Evolutionary conservation across 768 basidiomycete species (phyloP).

Genomic region (Inosperma sp.): DNA sequence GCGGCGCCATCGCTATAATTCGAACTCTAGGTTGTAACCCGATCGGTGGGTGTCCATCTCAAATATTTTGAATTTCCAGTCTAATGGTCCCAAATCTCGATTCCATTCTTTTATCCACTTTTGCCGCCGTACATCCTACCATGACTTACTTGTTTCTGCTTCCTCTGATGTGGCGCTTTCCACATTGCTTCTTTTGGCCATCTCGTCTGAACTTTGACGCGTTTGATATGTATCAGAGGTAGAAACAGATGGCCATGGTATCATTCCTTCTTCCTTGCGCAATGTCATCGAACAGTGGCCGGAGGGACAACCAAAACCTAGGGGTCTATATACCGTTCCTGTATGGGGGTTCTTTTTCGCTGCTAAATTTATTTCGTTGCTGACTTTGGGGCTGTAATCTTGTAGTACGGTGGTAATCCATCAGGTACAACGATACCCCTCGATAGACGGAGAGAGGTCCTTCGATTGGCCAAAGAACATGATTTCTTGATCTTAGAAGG

Average conservation of each 20-base stretch:
- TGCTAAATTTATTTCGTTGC: neutral
- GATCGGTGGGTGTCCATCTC: constrained; percentile 51
- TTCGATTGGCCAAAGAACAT: constrained; percentile 66
- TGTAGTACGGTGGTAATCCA: constrained; percentile 88
- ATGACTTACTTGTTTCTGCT: too few species aligned
- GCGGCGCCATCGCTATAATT: constrained; percentile 66
- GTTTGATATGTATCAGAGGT: constrained; percentile 51
- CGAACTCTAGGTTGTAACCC: constrained; percentile 50
- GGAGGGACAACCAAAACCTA: constrained; percentile 62
- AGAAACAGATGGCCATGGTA: constrained; percentile 68
- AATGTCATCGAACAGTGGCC: constrained; percentile 74
- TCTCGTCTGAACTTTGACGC: neutral
- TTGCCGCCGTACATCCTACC: too few species aligned
- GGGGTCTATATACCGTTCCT: constrained; percentile 76
- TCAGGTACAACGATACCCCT: constrained; percentile 74
- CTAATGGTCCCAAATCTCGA: too few species aligned
- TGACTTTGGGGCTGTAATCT: too few species aligned
- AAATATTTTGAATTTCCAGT: too few species aligned
- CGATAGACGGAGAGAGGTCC: constrained; percentile 65
- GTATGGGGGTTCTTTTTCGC: constrained; percentile 34
- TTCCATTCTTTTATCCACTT: too few species aligned
- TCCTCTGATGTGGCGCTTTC: too few species aligned
- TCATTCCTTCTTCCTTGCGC: constrained; percentile 56
- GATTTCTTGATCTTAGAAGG: constrained; percentile 86
- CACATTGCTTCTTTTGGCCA: neutral